phyloP scores from a whole-genome alignment of 2,329 filamentous ascomycete species.

The Acarospora socialis region DNA sequence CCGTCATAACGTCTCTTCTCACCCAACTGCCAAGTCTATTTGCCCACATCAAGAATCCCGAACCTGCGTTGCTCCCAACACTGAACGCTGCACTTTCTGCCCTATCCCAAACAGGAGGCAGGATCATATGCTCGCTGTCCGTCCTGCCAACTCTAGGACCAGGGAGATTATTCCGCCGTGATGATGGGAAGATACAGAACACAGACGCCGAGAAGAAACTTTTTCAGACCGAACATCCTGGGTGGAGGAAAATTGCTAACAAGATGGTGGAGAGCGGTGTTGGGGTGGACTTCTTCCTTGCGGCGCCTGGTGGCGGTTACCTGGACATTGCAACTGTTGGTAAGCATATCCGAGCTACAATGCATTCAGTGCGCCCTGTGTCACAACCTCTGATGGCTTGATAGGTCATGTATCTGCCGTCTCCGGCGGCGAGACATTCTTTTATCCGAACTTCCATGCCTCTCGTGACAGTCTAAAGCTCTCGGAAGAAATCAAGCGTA shows the following conservation, averaged over 20 bases:
- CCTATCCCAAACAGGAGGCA: conserved; percentile 75
- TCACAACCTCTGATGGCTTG: not conserved
- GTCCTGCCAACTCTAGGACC: conserved; percentile 88
- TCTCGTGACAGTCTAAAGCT: conserved; percentile 75
- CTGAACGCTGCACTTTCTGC: conserved; percentile 74
- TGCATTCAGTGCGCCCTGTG: no score
- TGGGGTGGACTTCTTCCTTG: conserved; percentile 88
- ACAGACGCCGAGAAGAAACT: conserved; percentile 88
- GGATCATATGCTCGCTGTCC: conserved; percentile 75
- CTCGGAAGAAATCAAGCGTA: conserved; percentile 70
- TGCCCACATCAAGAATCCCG: conserved; percentile 73
- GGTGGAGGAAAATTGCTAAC: conserved; percentile 71
- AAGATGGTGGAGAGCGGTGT: conserved; percentile 80
- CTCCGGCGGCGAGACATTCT: conserved; percentile 91
- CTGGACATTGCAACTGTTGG: conserved; percentile 86
- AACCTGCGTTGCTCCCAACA: conserved; percentile 73
- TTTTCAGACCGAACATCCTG: conserved; percentile 76
- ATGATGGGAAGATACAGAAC: conserved; percentile 72
- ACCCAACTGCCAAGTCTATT: conserved; percentile 74
- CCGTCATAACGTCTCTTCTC: conserved; percentile 78
- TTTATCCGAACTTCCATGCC: conserved; percentile 90
- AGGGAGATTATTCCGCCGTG: conserved; percentile 68
- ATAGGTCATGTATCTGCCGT: conserved; percentile 67
- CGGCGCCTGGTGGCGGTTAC: conserved; percentile 78
- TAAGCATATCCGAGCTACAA: conserved; percentile 28